Evolutionary conservation across 2,329 filamentous ascomycete genomes (phyloP).

Genomic region (Monosporascus sp.): DNA sequence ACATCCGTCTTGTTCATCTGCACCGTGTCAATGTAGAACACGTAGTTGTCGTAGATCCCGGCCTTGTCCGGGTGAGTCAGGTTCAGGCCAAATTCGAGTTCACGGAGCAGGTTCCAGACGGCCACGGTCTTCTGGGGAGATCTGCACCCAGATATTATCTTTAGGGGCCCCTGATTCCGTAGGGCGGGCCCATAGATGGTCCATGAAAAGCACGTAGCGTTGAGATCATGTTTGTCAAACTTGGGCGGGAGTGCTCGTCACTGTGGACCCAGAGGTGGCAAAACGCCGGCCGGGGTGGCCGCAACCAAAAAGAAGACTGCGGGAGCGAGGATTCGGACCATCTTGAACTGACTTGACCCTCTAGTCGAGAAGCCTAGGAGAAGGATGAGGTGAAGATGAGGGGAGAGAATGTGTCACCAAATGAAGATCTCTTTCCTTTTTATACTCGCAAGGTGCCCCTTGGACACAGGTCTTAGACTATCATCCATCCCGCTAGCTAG

Average conservation of each 20-base stretch:
- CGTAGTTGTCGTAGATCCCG: constrained; percentile 37
- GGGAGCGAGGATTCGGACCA: background rate
- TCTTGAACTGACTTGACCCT: background rate
- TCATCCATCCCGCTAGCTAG: too few species aligned
- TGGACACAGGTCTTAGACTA: too few species aligned
- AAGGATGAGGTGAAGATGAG: too few species aligned
- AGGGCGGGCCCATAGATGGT: constrained; percentile 12
- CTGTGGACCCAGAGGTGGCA: constrained; percentile 5
- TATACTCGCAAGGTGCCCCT: too few species aligned
- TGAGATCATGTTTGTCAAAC: background rate
- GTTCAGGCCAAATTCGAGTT: constrained; percentile 36
- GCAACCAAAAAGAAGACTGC: background rate
- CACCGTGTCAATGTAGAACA: constrained; percentile 41
- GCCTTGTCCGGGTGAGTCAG: constrained; percentile 34
- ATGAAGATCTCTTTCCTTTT: too few species aligned
- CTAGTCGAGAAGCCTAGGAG: too few species aligned
- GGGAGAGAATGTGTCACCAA: too few species aligned
- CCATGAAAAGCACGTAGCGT: constrained; percentile 6
- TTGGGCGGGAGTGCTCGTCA: constrained; percentile 5
- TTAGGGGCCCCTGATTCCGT: constrained; percentile 32
- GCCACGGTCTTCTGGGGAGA: constrained; percentile 34
- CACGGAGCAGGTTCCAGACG: constrained; percentile 38
- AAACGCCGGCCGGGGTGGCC: background rate
- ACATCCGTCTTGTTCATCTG: constrained; percentile 42
- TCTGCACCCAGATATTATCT: constrained; percentile 34